These are phyloP conservation scores for Saccharomyces hybrid DNA, from an alignment of 1,139 yeast genomes.

Conservation along the genomic window DNA sequence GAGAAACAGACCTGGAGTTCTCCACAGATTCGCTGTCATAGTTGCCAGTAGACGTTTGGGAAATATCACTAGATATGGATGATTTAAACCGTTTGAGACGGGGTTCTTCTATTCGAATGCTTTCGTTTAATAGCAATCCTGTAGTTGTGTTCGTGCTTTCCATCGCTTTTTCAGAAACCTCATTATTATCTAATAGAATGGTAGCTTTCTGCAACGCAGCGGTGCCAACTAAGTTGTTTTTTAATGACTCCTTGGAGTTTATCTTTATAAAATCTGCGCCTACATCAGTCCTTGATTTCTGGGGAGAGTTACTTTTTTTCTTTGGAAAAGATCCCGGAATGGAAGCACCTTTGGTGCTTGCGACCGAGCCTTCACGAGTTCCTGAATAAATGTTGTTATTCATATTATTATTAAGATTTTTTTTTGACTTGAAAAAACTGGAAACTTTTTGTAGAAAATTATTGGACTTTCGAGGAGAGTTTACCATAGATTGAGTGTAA, in stretches of 20 bases:
- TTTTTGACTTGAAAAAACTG: background rate
- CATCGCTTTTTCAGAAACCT: slow-evolving; percentile 2
- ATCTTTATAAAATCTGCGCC: background rate
- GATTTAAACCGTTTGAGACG: slow-evolving; percentile 24
- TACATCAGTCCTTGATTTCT: background rate
- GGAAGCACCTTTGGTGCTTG: slow-evolving; percentile 1
- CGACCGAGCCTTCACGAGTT: background rate
- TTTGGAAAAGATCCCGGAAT: slow-evolving; percentile 1
- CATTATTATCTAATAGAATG: background rate
- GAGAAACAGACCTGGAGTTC: slow-evolving; percentile 8
- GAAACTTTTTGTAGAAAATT: background rate
- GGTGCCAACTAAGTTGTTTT: background rate
- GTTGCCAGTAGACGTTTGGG: slow-evolving; percentile 20
- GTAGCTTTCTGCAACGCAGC: background rate
- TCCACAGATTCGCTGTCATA: slow-evolving; percentile 19
- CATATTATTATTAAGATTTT: background rate
- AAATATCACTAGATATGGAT: slow-evolving; percentile 23
- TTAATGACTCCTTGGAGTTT: background rate
- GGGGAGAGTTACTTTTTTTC: background rate
- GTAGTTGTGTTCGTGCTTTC: background rate
- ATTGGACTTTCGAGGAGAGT: background rate
- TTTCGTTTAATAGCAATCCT: background rate
- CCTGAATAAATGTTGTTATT: background rate
- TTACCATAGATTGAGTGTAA: background rate
- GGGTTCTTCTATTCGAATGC: slow-evolving; percentile 11